Base-by-base conservation (phyloP, 2,329 filamentous ascomycete species). In the Fusarium chlamydosporum region DNA sequence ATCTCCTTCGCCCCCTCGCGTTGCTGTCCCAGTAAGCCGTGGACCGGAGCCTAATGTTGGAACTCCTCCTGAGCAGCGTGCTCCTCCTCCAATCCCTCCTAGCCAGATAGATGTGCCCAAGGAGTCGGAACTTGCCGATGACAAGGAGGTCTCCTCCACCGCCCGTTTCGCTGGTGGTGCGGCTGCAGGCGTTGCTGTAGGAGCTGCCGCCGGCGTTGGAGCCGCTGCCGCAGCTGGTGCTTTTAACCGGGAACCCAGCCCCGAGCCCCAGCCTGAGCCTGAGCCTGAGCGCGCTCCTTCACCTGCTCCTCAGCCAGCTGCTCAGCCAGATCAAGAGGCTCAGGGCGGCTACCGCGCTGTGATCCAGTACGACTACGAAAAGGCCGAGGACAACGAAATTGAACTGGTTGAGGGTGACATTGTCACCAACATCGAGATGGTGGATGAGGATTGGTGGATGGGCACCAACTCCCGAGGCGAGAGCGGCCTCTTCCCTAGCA, bases 401-500 rank as follows among this genome's bases (percentile, higher is more conserved):
- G 94, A 97, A 70, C 86, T 99, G 18, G 85, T 88, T 27, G 96
- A 99, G 80, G 94, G 94, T 67, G 92, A 97, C 74, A 88, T 90
- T 68, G 91, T 99, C 37, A 94, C 88, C 26, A 91, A 97, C 77
- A 97, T 99, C 74, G 93, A 98, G 67, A 96, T 96, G 92, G 93
- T 99, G 3, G 96, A 98, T 73, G 92, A 96, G 52, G 95, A 99
- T 77, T 99, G 96, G 96, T 99, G 96, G 96, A 92, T 97, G 87
- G 96, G 96, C 42, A 92, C 91, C 71, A 99, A 98, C 82, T 82
- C 86, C 23, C 85, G 84, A 65, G 96, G 96, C 73, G 93, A 97
- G 79, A 90, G 85, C 61, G 96, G 96, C 47, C 85, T 99, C 35
- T 98, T 99, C 85, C 96, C 96, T 7, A 96, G 93, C 82, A 98